Base-by-base conservation (phyloP, 768 basidiomycete species). In the Mycena crocata region DNA sequence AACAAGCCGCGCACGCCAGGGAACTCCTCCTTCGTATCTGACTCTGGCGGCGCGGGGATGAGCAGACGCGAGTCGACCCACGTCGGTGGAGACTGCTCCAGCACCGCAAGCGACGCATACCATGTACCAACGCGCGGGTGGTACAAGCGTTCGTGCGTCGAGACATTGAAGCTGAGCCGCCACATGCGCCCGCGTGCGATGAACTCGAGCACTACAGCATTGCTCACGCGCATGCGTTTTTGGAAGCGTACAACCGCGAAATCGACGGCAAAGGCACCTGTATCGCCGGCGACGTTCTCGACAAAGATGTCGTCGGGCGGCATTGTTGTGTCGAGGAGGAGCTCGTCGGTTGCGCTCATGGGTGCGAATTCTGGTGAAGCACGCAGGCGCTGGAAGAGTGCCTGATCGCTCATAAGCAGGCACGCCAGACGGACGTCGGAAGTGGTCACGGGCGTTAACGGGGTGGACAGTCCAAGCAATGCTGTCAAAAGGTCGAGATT, bases 371-470 rank as follows among this genome's bases (percentile, higher is more conserved):
- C 0, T 80, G 87, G 61, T 1, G 84, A 84, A 63, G 81, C 81
- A 1, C 87, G 79, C 24, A 91, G 79, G 0, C 87, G 83, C 67
- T 89, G 87, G 76, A 91, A 91, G 4, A 91, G 78, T 2, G 75
- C 79, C 62, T 91, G 84, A 73, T 91, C 89, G 2, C 87, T 88
- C 8, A 83, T 86, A 30, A 88, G 77, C 35, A 93, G 78, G 70
- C 92, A 94, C 0, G 90, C 92, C 9, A 86, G 82, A 2, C 90
- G 86, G 28, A 92, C 80, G 34, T 94, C 93, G 5, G 83, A 83
- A 8, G 87, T 75, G 0, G 88, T 88, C 21, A 72, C 71, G 34
- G 73, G 74, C 0, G 70, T 79, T 12, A 86, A 72, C 0, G 85
- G 85, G 0, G 83, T 79, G 0, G 90, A 86, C 7, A 66, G 57